Conservation (phyloP, 495 filamentous ascomycete genomes). For the Margaritispora aquatica region DNA sequence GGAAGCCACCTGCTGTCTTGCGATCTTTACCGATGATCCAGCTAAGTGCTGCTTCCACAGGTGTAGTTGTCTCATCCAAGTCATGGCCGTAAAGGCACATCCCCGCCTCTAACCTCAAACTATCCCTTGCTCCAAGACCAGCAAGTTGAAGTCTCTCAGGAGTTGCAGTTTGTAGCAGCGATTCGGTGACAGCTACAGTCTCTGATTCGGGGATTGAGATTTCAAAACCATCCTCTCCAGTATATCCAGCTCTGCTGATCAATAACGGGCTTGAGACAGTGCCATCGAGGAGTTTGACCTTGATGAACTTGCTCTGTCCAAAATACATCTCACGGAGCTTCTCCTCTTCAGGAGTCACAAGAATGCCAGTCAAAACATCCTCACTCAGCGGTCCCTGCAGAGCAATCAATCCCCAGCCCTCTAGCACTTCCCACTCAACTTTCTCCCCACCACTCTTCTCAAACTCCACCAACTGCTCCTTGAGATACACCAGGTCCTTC, state of each 20-base stretch:
- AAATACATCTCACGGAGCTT: conserved; percentile 72
- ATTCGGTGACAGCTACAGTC: conserved; percentile 46
- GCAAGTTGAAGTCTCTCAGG: conserved; percentile 66
- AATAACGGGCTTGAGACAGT: conserved; percentile 51
- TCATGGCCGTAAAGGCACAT: conserved; percentile 99
- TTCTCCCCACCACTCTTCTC: conserved; percentile 36
- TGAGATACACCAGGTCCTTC: conserved; percentile 76
- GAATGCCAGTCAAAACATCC: conserved; percentile 49
- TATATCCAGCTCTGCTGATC: conserved; percentile 87
- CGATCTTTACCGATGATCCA: conserved; percentile 83
- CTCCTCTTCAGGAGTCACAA: conserved; percentile 40
- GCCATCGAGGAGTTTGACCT: conserved; percentile 27
- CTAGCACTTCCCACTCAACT: conserved; percentile 65
- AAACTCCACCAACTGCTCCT: conserved; percentile 49
- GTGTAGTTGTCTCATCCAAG: conserved; percentile 81
- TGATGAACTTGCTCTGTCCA: conserved; percentile 60
- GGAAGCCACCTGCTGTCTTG: conserved; percentile 60
- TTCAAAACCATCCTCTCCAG: conserved; percentile 97
- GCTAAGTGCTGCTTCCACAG: conserved; percentile 72
- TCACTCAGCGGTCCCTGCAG: conserved; percentile 79
- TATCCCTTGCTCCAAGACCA: conserved; percentile 86
- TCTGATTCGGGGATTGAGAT: conserved; percentile 69
- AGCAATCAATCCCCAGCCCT: conserved; percentile 65
- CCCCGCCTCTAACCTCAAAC: conserved; percentile 86
- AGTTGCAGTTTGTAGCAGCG: conserved; percentile 56